Percentiles rank a stretch among this genome's conserved stretches.
These are phyloP conservation scores for Colletotrichum liaoningense DNA, from an alignment of 2,329 filamentous ascomycete genomes.

Conservation along the genomic window DNA sequence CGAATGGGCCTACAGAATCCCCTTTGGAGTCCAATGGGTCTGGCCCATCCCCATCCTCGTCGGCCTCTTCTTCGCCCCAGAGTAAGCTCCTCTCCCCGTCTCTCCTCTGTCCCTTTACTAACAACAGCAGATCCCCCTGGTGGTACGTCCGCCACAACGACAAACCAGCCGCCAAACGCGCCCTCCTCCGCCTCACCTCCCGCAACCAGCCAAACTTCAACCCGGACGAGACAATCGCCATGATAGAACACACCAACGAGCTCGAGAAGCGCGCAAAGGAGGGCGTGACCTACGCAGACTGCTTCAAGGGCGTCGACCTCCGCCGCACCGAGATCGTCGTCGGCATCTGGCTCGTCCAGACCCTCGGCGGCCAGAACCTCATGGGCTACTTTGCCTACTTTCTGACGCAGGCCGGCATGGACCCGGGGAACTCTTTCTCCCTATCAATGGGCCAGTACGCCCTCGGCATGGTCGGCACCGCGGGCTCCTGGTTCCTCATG, in stretches of 20 bases:
- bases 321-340: slow-evolving; percentile 65
- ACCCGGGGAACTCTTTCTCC: slow-evolving; percentile 55
- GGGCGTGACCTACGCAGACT: slow-evolving; percentile 60
- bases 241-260: slow-evolving; percentile 66
- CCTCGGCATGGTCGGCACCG: slow-evolving; percentile 62
- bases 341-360: slow-evolving; percentile 61
- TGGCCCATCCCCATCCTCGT: slow-evolving; percentile 61
- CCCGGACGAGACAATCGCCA: slow-evolving; percentile 59
- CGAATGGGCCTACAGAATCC: slow-evolving; percentile 62
- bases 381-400: slow-evolving; percentile 47
- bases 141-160: slow-evolving; percentile 60
- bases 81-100: slow-evolving; percentile 43
- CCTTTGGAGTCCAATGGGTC: slow-evolving; percentile 64
- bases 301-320: slow-evolving; percentile 63
- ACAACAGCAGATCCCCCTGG: slow-evolving; percentile 56
- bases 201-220: slow-evolving; percentile 53
- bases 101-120: too few relatives aligned
- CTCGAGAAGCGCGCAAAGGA: slow-evolving; percentile 56
- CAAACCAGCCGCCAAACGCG: slow-evolving; percentile 51
- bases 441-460: slow-evolving; percentile 61
- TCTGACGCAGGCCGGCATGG: slow-evolving; percentile 57
- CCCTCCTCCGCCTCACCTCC: slow-evolving; percentile 55
- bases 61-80: slow-evolving; percentile 58
- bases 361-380: slow-evolving; percentile 59
- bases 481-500: slow-evolving; percentile 63